Conservation (phyloP, 2,329 filamentous ascomycete species). For the Aschersonia sp. region DNA sequence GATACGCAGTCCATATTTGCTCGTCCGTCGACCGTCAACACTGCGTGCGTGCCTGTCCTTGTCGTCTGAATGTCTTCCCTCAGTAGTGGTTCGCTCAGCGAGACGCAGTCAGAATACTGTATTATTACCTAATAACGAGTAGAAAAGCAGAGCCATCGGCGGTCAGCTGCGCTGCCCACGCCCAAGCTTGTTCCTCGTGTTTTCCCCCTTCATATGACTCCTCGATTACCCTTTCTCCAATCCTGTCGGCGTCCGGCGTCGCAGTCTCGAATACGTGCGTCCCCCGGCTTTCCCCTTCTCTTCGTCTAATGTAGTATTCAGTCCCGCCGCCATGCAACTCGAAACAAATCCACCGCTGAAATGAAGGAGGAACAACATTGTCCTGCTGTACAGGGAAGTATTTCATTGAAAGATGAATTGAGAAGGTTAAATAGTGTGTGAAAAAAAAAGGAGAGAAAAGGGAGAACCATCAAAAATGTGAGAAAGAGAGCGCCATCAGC, state of each 20-base stretch:
- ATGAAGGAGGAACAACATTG: background rate
- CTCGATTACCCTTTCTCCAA: background rate
- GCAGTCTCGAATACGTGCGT: background rate
- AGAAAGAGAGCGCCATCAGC: background rate
- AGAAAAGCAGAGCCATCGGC: background rate
- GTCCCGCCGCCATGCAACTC: too few species aligned
- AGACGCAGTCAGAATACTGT: background rate
- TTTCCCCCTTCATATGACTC: background rate
- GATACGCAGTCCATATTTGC: too few species aligned
- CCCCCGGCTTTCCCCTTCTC: background rate
- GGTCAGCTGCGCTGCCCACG: background rate
- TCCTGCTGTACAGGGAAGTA: background rate
- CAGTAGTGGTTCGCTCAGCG: too few species aligned
- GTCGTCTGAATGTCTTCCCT: too few species aligned
- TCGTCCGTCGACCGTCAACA: too few species aligned
- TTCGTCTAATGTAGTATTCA: too few species aligned
- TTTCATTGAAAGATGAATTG: background rate
- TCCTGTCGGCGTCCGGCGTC: slow-evolving; percentile 2
- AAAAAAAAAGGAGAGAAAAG: background rate
- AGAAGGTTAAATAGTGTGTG: background rate
- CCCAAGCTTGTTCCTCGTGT: background rate
- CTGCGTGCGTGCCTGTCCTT: too few species aligned
- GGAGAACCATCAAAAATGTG: background rate
- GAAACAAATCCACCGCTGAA: too few species aligned
- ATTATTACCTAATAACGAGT: background rate